Evolutionary conservation across 257 asterid species (phyloP), one percentile per base, ranked within the genome.

Genomic region (Solanum paucissectum): DNA sequence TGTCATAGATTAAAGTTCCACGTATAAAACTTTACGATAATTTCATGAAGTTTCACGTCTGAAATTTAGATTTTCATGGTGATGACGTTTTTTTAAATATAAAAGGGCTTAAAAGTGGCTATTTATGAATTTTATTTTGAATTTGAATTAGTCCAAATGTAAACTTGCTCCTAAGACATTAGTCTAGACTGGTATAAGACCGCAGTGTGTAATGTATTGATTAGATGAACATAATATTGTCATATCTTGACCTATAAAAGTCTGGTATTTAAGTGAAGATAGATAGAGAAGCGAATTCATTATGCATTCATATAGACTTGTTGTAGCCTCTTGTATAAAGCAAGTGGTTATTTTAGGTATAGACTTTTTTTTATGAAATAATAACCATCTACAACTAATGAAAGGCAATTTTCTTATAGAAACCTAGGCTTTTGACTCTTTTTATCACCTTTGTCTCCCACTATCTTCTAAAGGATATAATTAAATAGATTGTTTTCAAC

Each of bases 381-480:
- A 42, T 42, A 42, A 77, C 84, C 21, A 38, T 25, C 60, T 9
- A 40, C 62, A 42, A 42, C 34, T 38, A 18, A 77, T 42, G 14
- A 13, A 77, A 42, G 14, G n/a, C 37, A 40, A 42, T n/a, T 77
- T 77, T 40, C 60, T 77, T 42, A 42, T 42, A 42, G 23, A 42
- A 25, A 7, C 64, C 62, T 42, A 42, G 36, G 84, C 64, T 77
- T 25, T 81, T 74, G 42, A 62, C 34, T 18, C 49, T 74, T 89
- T 58, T 81, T 42, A 71, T 81, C 71, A 52, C 62, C 87, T 52
- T 87, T 72, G 85, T 88, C 86, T 86, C 88, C 40, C 87, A 66
- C 69, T 69, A 69, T 29, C 21, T 68, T 68, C 4, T 68, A 20
- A 29, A 27, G 23, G 10, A 52, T 18, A 58, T 58, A 29, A 52